Evolutionary conservation across 805 yeast genomes (phyloP), one percentile per base, ranked within the genome.

Genomic region (Candida anglica): DNA sequence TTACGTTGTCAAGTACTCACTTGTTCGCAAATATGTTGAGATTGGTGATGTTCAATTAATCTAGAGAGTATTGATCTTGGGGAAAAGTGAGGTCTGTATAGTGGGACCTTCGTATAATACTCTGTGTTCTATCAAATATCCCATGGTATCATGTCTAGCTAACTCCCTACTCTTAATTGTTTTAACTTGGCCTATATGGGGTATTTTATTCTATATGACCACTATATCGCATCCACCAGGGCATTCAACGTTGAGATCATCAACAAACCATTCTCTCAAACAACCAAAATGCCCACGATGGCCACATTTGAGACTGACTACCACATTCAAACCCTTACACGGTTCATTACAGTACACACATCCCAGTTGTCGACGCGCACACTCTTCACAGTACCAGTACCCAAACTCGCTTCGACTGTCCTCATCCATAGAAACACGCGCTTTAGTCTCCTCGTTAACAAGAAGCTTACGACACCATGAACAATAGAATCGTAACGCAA

Each of bases 231-330:
- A 83, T 0, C 94, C 93, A 3, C 78, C 79, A 1, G 97, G 97
- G 52, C 98, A 89, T 36, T 77, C 86, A 3, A 59, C 50, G 66
- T 81, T 79, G 11, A 63, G 66, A 24, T 75, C 80, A 1, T 72
- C 78, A 15, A 79, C 53, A 48, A 85, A 79, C 97, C 97, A 91
- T 23, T 73, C 69, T 39, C 71, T 69, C 48, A 87, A 63, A 63
- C 98, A 91, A 3, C 79, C 80, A 49, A 77, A 77, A 59, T 91
- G 98, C 1, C 91, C 88, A 37, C 79, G 69, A 56, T 91, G 98
- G 0, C 96, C 97, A 63, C 98, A 91, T 17, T 65, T 72, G 32
- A 83, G 53, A 43, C 66, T 40, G 66, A 60, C 40, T 63, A 72
- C 67, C 11, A 84, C 73, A 11, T 80, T 71, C 36, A 84, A 64